A percentile compares a stretch with the other conserved stretches of the same genome.
Evolutionary conservation across 163 green algal species (phyloP).

Genomic region (Scenedesmus sp.): DNA sequence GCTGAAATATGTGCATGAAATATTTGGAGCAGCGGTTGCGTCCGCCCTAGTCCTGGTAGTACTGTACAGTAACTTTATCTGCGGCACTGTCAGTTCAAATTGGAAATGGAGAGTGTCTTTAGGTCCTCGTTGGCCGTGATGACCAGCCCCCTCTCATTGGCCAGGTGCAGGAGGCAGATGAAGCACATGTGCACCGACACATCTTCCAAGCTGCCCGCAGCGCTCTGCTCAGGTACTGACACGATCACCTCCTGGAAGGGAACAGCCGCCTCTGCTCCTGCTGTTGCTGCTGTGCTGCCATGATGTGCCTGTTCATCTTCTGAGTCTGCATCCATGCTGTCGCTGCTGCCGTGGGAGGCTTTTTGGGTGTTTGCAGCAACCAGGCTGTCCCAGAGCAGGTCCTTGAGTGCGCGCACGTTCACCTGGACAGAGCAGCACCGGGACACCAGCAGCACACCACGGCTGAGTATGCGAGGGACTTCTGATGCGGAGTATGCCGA

Average conservation of each 20-base stretch:
- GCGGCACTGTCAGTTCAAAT: no score
- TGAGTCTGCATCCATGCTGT: background rate
- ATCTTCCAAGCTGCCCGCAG: constrained; percentile 76
- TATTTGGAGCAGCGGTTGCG: no score
- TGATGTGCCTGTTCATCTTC: background rate
- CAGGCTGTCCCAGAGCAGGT: constrained; percentile 53
- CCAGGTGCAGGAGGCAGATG: constrained; percentile 97
- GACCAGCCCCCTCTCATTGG: constrained; percentile 94
- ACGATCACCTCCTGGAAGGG: constrained; percentile 42
- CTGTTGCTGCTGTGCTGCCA: background rate
- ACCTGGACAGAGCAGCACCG: constrained; percentile 37
- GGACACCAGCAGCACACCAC: no score
- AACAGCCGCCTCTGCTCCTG: background rate
- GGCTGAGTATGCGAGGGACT: no score
- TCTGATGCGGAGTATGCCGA: no score
- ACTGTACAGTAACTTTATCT: no score
- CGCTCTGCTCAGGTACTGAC: constrained; percentile 56
- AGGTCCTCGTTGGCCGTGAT: constrained; percentile 39
- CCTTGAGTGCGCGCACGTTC: constrained; percentile 55
- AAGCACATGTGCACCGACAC: constrained; percentile 95
- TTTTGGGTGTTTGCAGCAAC: background rate
- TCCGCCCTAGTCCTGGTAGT: no score
- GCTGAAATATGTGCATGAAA: no score
- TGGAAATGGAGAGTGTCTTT: constrained; percentile 34
- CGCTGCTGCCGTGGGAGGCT: background rate